These are phyloP conservation scores for Sequoia sempervirens DNA, from an alignment of 75 land plant species.

Conservation along the genomic window DNA sequence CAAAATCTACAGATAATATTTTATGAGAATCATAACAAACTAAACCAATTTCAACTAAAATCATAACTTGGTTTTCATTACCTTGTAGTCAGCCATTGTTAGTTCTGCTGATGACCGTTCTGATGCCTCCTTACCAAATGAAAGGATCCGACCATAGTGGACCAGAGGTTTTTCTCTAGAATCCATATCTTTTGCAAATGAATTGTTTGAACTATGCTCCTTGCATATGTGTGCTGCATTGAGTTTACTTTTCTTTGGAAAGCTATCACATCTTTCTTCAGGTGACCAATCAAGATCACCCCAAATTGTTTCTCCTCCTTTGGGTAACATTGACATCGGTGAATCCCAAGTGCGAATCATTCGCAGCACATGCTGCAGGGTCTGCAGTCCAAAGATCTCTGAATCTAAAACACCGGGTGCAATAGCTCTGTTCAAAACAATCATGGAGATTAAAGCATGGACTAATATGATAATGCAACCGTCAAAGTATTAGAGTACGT, in stretches of 20 bases:
- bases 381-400: slow-evolving; percentile 64
- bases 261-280: slow-evolving; percentile 56
- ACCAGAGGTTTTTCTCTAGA: slow-evolving; percentile 29
- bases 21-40: not conserved
- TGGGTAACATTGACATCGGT: slow-evolving; percentile 68
- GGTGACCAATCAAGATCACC: slow-evolving; percentile 77
- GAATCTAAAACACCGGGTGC: slow-evolving; percentile 65
- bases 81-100: slow-evolving; percentile 21
- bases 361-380: slow-evolving; percentile 65
- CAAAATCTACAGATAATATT: not conserved
- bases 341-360: slow-evolving; percentile 81
- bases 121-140: slow-evolving; percentile 61
- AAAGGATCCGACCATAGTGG: slow-evolving; percentile 59
- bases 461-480: not conserved
- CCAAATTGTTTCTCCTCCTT: slow-evolving; percentile 80
- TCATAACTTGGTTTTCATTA: slow-evolving; percentile 11
- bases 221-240: not conserved
- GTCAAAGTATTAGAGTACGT: not conserved
- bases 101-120: slow-evolving; percentile 29
- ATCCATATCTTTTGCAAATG: slow-evolving; percentile 10
- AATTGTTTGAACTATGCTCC: slow-evolving; percentile 9
- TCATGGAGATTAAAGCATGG: not conserved
- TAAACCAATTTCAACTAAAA: not conserved
- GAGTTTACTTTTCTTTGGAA: slow-evolving; percentile 13
- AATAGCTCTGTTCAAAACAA: slow-evolving; percentile 46